Base-by-base conservation (phyloP, 495 filamentous ascomycete species). In the Lophiotrema nucula region DNA sequence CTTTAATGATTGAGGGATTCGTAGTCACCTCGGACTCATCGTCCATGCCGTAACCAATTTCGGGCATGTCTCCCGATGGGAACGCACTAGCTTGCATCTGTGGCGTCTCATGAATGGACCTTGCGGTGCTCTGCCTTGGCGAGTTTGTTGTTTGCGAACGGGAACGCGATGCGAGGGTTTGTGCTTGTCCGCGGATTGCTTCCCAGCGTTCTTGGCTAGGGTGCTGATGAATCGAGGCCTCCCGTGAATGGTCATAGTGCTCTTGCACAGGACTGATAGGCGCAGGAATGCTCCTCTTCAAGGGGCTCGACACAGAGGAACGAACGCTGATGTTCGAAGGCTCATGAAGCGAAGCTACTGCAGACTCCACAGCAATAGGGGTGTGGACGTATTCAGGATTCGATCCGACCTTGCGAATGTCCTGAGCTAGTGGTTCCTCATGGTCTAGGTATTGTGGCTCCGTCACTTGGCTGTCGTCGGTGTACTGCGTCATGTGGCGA, bases 281-380 rank as follows among this genome's bases (percentile, higher is more conserved):
- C 8, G 58, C 56, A 8, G 46, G 13, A 3, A 23, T 26, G 22
- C 27, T 52, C 35, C 49, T 62, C 43, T 58, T 66, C 1, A 59
- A 16, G 3, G 58, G 64, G 26, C 62, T 65, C 4, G 53, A 51
- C 0, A 65, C 33, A 19, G 62, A 62, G 15, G 75, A 86, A 10
- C 74, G 74, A 1, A 70, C 68, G 2, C 80, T 87, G 15, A 90
- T 42, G n/a, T 85, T 77, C 2, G 90, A 92, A 8, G 85, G 87
- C 28, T 95, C 88, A 43, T 90, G 81, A 8, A 97, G 77, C 6
- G 90, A 95, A 11, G 91, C 92, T 28, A 96, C 91, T 21, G 86
- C 86, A 27, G 91, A 96, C 70, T 95, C 90, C 3, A 92, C 85
- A 5, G 78, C 86, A n/a, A 79, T 54, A 2, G 84, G 85, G 4